Evolutionary conservation across 768 basidiomycete species (phyloP), one percentile per base, ranked within the genome.

Genomic region (Lactarius akahatsu): DNA sequence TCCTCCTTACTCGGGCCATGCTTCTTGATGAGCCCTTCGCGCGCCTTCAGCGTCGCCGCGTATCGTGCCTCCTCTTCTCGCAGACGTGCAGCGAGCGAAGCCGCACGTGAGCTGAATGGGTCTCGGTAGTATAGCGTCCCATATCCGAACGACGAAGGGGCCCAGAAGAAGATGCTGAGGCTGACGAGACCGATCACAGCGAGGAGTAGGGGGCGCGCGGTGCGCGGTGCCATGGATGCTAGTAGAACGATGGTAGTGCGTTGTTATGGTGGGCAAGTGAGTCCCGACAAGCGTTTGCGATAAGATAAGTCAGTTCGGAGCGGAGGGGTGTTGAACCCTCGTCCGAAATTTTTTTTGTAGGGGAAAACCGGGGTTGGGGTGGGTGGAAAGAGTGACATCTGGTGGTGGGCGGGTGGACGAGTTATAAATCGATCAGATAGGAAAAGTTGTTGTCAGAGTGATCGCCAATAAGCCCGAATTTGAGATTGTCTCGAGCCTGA

Each of bases 151-250:
- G 36, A 40, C 4, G 15, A 57, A 26, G 56, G 62, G 6, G 32
- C 38, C 66, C 66, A 63, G 34, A 54, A 56, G n/a, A 67, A 32
- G 52, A 63, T n/a, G 41, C 55, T 16, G 15, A 67, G 15, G 18
- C 52, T 1, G 34, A 6, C 50, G 1, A 67, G 23, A 18, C 20
- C 40, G 2, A 43, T 9, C 5, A 57, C 30, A 15, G 52, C 50
- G 4, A 62, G 2, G 34, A 63, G 9, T 23, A 67, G 15, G 2
- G 61, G 65, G 15, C 65, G 61, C 3, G 56, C 5, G 10, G 16
- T 26, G 11, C 65, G 65, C 28, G 55, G 65, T 32, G 65, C 36
- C 65, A 66, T 66, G 59, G 34, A 26, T 40, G 16, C 15, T 18
- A 32, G 8, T 20, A 43, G 13, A 4, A 16, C 2, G 56, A 26